Conservation (phyloP, 257 asterid genomes). For the Solanum sejunctum region DNA sequence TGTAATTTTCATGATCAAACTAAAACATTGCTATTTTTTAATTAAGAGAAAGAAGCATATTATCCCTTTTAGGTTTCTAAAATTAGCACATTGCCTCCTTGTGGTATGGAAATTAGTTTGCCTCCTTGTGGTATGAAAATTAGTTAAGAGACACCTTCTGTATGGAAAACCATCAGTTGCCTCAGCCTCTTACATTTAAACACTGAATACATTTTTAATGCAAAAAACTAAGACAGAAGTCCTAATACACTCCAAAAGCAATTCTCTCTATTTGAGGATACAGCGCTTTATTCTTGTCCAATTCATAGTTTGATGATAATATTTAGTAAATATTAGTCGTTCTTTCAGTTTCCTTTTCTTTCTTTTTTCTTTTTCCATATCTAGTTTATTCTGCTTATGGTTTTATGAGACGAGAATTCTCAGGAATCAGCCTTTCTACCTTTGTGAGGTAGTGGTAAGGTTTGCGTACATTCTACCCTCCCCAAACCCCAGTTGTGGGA, state of each 20-base stretch:
- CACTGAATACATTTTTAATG: neutral
- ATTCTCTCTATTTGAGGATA: neutral
- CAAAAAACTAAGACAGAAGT: neutral
- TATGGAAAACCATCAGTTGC: neutral
- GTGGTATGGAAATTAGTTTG: neutral
- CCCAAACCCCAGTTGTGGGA: too few relatives aligned
- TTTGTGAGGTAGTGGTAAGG: too few relatives aligned
- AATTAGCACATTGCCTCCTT: neutral
- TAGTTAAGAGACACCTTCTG: neutral
- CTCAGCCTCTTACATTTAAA: neutral
- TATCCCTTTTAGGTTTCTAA: neutral
- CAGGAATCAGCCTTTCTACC: too few relatives aligned
- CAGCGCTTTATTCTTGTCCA: neutral
- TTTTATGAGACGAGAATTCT: too few relatives aligned
- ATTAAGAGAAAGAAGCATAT: neutral
- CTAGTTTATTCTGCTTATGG: too few relatives aligned
- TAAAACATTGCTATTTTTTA: neutral
- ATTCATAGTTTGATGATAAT: too few relatives aligned
- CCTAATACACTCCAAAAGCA: neutral
- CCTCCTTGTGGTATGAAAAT: too few relatives aligned
- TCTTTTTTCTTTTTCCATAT: too few relatives aligned
- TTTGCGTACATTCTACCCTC: too few relatives aligned
- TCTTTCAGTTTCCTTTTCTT: too few relatives aligned
- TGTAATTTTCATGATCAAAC: neutral
- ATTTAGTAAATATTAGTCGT: too few relatives aligned